These are phyloP conservation scores for Candida anglica DNA, from an alignment of 805 yeast species.

Conservation along the genomic window DNA sequence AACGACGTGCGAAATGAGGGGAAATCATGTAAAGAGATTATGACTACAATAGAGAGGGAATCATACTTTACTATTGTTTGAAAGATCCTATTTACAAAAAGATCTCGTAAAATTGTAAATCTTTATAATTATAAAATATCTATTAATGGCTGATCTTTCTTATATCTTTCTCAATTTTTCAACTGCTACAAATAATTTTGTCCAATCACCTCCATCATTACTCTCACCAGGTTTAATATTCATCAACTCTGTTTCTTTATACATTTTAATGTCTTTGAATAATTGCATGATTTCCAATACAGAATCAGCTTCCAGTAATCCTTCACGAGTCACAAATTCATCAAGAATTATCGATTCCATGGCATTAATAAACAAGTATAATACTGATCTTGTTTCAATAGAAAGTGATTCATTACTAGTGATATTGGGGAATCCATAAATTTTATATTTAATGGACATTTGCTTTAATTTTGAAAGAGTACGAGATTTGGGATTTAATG, in stretches of 20 bases:
- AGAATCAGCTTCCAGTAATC: conserved; percentile 1
- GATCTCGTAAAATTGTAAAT: too few relatives aligned
- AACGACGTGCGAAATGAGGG: too few relatives aligned
- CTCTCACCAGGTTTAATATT: conserved; percentile 2
- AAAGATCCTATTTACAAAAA: too few relatives aligned
- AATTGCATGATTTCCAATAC: conserved; percentile 6
- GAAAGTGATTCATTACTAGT: conserved; percentile 12
- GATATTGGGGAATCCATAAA: conserved; percentile 16
- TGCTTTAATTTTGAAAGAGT: conserved; percentile 26
- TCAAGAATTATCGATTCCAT: conserved; percentile 11
- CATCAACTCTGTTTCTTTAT: conserved; percentile 7
- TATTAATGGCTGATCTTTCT: neutral
- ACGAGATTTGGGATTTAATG: conserved; percentile 6
- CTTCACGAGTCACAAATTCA: conserved; percentile 4
- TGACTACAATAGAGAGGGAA: too few relatives aligned
- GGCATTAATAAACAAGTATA: conserved; percentile 11
- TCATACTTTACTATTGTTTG: too few relatives aligned
- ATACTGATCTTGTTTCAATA: conserved; percentile 26
- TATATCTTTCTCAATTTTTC: conserved; percentile 1
- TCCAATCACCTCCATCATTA: conserved; percentile 1
- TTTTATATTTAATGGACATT: conserved; percentile 26
- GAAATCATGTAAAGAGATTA: too few relatives aligned
- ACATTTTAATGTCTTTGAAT: conserved; percentile 7
- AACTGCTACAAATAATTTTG: neutral
- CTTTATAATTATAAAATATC: neutral